A percentile compares a stretch with the other conserved stretches of the same genome.
These are phyloP conservation scores for Pistacia integerrima DNA, from an alignment of 345 rosid genomes.

Conservation along the genomic window DNA sequence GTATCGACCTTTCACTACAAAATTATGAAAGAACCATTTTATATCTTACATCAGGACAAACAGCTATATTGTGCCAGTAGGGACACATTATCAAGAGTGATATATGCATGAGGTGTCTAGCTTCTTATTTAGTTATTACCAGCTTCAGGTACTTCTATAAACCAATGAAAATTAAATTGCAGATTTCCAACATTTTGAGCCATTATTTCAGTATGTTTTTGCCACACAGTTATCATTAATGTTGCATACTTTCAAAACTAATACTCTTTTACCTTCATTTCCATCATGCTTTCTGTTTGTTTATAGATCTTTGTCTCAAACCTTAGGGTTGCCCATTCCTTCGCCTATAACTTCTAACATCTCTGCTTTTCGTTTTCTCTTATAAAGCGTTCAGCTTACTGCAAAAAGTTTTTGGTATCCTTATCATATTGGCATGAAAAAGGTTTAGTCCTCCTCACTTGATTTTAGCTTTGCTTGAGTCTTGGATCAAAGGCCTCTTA, in stretches of 20 bases:
- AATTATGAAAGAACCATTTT: neutral
- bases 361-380: neutral
- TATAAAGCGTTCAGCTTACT: neutral
- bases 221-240: neutral
- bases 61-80: constrained; percentile 1
- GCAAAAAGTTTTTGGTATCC: neutral
- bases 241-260: neutral
- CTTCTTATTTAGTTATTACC: neutral
- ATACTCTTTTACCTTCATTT: neutral
- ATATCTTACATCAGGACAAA: constrained; percentile 1
- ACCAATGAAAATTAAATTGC: neutral
- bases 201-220: neutral
- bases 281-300: neutral
- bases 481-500: neutral
- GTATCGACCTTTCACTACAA: neutral
- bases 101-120: neutral
- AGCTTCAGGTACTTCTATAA: neutral
- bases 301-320: neutral
- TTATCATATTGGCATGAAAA: neutral
- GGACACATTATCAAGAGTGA: neutral
- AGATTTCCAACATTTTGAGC: neutral
- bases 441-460: neutral
- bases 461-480: neutral
- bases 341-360: neutral
- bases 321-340: neutral